Percentiles rank a stretch among this genome's conserved stretches.
Evolutionary conservation across 2,329 filamentous ascomycete species (phyloP).

Genomic region (Hypoxylon rubiginosum): DNA sequence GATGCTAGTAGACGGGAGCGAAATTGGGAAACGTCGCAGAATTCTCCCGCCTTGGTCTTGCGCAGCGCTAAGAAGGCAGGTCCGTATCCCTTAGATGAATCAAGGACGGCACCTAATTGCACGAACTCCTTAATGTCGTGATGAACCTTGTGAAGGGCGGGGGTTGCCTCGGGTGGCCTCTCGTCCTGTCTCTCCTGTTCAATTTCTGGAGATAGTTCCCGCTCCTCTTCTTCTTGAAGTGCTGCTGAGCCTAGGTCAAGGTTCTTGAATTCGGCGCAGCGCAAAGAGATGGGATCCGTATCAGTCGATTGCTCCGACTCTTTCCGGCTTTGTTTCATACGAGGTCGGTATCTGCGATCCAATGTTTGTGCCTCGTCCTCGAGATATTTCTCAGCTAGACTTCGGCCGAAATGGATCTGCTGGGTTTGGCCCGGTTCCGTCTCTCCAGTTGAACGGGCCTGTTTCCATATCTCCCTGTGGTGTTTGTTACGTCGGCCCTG

Average conservation of each 20-base stretch:
- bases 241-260: slow-evolving; percentile 50
- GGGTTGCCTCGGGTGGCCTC: slow-evolving; percentile 56
- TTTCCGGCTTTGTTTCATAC: neutral
- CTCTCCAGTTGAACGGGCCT: neutral
- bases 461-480: slow-evolving; percentile 56
- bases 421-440: slow-evolving; percentile 37
- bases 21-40: slow-evolving; percentile 57
- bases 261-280: slow-evolving; percentile 56
- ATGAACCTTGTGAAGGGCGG: slow-evolving; percentile 60
- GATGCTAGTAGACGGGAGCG: slow-evolving; percentile 33
- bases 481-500: slow-evolving; percentile 67
- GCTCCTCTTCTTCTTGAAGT: slow-evolving; percentile 76
- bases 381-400: slow-evolving; percentile 60
- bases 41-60: slow-evolving; percentile 56
- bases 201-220: slow-evolving; percentile 74
- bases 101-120: slow-evolving; percentile 50
- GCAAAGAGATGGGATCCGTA: slow-evolving; percentile 42
- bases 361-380: slow-evolving; percentile 69
- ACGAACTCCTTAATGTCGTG: slow-evolving; percentile 58
- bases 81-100: slow-evolving; percentile 50
- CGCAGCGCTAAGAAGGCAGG: slow-evolving; percentile 62
- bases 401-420: slow-evolving; percentile 36
- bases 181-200: slow-evolving; percentile 68
- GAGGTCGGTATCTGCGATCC: slow-evolving; percentile 64
- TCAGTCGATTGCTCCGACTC: slow-evolving; percentile 12